Evolutionary conservation across 1,284 basidiomycete genomes (phyloP).

Genomic region (Trichosporon faecale): DNA sequence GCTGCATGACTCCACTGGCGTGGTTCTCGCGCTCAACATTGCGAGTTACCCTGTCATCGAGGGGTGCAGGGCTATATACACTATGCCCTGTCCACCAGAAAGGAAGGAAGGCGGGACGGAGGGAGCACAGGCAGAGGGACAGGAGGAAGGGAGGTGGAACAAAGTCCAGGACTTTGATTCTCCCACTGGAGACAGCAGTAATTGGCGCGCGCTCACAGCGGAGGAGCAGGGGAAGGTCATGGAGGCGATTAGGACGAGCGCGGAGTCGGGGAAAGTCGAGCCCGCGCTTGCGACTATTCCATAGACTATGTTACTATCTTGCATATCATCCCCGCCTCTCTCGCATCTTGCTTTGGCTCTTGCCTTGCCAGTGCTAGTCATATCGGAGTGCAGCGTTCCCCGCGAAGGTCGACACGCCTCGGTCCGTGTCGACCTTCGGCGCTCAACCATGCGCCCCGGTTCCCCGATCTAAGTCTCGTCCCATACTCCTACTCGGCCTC

Average conservation of each 20-base stretch:
- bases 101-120: background rate
- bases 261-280: background rate
- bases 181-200: background rate
- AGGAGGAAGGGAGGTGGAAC: background rate
- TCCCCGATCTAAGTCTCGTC: too few species aligned
- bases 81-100: background rate
- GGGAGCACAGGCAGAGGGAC: background rate
- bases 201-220: background rate
- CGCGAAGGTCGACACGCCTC: too few species aligned
- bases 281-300: background rate
- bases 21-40: background rate
- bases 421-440: too few species aligned
- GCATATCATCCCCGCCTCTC: background rate
- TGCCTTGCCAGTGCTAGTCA: too few species aligned
- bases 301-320: background rate
- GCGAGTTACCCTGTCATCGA: background rate
- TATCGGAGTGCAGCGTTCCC: too few species aligned
- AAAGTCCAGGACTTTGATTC: background rate
- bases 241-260: background rate
- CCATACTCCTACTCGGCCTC: background rate
- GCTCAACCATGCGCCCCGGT: too few species aligned
- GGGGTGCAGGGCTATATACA: background rate
- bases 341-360: too few species aligned
- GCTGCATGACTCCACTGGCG: background rate
- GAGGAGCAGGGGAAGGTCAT: background rate